Percentiles rank a stretch among this genome's conserved stretches.
Conservation (phyloP, 345 rosid species). For the Salix purpurea region DNA sequence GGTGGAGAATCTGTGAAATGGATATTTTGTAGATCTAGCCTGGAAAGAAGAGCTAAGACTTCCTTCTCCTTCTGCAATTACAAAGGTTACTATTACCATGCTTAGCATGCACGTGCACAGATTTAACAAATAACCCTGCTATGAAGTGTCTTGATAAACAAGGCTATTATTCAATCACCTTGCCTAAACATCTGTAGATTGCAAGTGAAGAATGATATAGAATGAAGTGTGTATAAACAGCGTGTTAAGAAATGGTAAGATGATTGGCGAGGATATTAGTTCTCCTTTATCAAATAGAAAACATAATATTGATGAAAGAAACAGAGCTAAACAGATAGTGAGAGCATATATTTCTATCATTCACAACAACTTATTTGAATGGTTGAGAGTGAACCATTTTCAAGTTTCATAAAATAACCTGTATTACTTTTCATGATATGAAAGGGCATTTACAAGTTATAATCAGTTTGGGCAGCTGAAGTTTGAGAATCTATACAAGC, state of each 20-base stretch:
- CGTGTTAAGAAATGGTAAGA: background rate
- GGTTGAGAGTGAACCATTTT: background rate
- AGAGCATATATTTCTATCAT: background rate
- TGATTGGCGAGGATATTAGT: background rate
- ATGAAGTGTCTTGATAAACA: background rate
- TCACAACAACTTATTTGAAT: too few relatives aligned
- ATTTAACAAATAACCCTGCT: background rate
- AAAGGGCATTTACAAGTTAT: background rate
- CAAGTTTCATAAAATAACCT: background rate
- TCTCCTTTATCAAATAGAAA: background rate
- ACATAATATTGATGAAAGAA: background rate
- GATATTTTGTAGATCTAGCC: conserved; percentile 64
- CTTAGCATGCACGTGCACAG: background rate
- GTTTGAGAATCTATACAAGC: background rate
- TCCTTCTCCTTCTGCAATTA: conserved; percentile 79
- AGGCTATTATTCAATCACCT: background rate
- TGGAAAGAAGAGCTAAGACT: conserved; percentile 75
- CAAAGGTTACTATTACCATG: background rate
- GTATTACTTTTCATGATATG: background rate
- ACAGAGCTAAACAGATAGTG: background rate
- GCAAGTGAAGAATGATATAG: background rate
- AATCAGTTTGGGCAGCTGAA: background rate
- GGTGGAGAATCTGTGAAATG: conserved; percentile 67
- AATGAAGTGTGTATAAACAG: background rate
- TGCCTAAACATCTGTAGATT: background rate